Base-by-base conservation (phyloP, 2,329 filamentous ascomycete species). In the Botrytis galanthina region DNA sequence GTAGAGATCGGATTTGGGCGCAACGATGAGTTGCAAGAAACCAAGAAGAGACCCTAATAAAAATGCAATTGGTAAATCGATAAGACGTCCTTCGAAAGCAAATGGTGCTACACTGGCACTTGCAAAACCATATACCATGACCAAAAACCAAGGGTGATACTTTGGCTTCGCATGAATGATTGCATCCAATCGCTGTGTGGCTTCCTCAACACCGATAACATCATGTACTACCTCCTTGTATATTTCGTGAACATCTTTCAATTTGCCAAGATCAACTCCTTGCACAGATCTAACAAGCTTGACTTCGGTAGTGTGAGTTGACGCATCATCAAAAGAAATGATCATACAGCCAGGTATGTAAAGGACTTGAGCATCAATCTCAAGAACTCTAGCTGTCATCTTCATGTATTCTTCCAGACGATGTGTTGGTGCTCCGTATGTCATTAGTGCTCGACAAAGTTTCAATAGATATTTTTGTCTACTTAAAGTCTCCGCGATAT, bases 271-370 rank as follows among this genome's bases (percentile, higher is more conserved):
- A 80, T 95, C 90, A 16, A 95, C 86, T 2, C 91, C 92, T 78
- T 93, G 91, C 0, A 84, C 83, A 0, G 89, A 87, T 59, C 90
- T 88, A 10, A 94, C 90, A 46, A 94, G 86, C 82, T 93, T 93
- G 75, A 94, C 92, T 80, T 94, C 92, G n/a, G 91, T 91, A 0
- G 92, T 94, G 79, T 94, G 92, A 0, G 92, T 93, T 0, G 84
- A 83, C 8, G 84, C 83, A 81, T 95, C 93, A 79, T 93, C 94
- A 79, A 98, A 97, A 7, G 93, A 95, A 80, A 97, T 92, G 73
- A 98, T 93, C 95, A 98, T 98, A 80, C 93, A 97, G 0, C 93
- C 93, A 0, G 95, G 94, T 44, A 97, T 89, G 80, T 97, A 98
- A 35, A 97, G 84, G 78, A 96, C 97, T 79, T 97, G 94, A 9